Percentiles rank a stretch among this genome's conserved stretches.
Conservation (phyloP, 2,329 filamentous ascomycete species). For the Cercospora zeina region DNA sequence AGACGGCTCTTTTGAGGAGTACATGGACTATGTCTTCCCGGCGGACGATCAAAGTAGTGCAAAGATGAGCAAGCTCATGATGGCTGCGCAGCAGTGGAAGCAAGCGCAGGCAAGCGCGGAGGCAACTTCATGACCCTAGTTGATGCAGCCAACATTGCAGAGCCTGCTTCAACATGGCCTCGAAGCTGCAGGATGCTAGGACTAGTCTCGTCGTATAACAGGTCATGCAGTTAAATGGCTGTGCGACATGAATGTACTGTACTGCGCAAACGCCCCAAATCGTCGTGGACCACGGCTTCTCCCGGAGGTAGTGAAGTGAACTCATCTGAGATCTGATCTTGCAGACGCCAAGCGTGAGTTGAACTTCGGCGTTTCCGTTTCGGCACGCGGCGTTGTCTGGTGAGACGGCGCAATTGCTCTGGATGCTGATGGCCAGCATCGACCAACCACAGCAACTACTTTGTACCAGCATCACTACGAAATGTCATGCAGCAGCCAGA, state of each 20-base stretch:
- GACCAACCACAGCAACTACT: too few species aligned
- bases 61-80: constrained; percentile 78
- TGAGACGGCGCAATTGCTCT: too few species aligned
- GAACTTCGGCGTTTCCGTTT: too few species aligned
- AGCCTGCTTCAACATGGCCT: background rate
- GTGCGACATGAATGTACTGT: too few species aligned
- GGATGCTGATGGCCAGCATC: too few species aligned
- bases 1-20: constrained; percentile 93
- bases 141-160: background rate
- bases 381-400: too few species aligned
- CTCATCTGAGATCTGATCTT: too few species aligned
- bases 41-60: constrained; percentile 75
- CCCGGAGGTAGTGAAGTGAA: too few species aligned
- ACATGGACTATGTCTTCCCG: constrained; percentile 95
- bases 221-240: background rate
- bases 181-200: background rate
- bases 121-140: background rate
- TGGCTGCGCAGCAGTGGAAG: constrained; percentile 88
- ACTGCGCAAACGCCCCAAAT: too few species aligned
- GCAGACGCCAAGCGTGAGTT: too few species aligned
- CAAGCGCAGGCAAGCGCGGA: constrained; percentile 9
- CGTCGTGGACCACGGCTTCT: too few species aligned
- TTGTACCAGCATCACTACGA: background rate
- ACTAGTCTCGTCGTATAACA: background rate
- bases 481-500: constrained; percentile 9